Evolutionary conservation across 2,329 filamentous ascomycete genomes (phyloP).

Genomic region (Aspergillus chevalieri): DNA sequence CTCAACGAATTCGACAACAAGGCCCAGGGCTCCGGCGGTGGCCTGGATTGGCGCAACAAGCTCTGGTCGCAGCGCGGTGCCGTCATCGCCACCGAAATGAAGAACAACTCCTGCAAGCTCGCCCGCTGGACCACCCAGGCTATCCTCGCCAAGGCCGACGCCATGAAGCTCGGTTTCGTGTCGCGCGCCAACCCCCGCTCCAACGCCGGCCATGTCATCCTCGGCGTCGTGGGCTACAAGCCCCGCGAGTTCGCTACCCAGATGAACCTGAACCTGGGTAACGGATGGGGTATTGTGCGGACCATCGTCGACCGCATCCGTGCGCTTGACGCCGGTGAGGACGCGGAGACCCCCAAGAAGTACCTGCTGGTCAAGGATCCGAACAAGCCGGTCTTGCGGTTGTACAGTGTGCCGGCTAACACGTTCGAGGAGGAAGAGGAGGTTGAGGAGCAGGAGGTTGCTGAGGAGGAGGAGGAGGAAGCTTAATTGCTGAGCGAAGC

Average conservation of each 20-base stretch:
- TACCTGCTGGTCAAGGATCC: constrained; percentile 70
- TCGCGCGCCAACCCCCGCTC: constrained; percentile 88
- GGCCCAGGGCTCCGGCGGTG: constrained; percentile 88
- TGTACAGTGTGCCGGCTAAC: constrained; percentile 83
- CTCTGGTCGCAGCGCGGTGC: constrained; percentile 90
- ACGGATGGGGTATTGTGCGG: constrained; percentile 98
- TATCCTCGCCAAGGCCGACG: constrained; percentile 92
- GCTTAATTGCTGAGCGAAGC: neutral
- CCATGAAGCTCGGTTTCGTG: constrained; percentile 98
- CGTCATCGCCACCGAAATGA: constrained; percentile 98
- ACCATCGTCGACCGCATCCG: constrained; percentile 83
- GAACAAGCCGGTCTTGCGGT: constrained; percentile 88
- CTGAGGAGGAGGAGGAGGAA: constrained; percentile 45
- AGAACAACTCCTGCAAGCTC: constrained; percentile 99
- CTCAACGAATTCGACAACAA: constrained; percentile 99
- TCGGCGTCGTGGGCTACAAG: constrained; percentile 96
- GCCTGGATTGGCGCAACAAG: constrained; percentile 95
- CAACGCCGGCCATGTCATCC: constrained; percentile 88
- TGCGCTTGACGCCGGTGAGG: constrained; percentile 36
- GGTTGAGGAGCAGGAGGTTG: constrained; percentile 50
- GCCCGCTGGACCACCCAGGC: constrained; percentile 96
- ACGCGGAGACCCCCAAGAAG: constrained; percentile 39
- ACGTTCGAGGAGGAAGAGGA: constrained; percentile 89
- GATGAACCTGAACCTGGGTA: constrained; percentile 96
- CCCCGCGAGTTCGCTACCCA: constrained; percentile 92